These are phyloP conservation scores for Telfairia occidentalis DNA, from an alignment of 331 rosid genomes.

Conservation along the genomic window DNA sequence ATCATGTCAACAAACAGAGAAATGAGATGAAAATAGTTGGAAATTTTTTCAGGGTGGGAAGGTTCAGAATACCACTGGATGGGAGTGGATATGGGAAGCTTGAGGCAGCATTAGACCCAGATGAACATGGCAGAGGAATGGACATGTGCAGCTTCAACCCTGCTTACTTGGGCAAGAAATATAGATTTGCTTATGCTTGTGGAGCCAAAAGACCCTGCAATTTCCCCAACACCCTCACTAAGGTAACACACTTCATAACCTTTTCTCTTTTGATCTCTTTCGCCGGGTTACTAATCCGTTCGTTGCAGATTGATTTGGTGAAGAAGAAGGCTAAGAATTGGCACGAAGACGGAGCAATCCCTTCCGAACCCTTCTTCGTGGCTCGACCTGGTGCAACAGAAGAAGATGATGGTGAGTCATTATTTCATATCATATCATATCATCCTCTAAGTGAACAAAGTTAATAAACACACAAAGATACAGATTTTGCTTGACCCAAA, in stretches of 20 bases:
- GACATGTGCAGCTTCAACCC: conserved; percentile 98
- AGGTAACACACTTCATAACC: conserved; percentile 26
- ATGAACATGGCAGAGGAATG: conserved; percentile 88
- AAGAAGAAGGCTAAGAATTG: conserved; percentile 61
- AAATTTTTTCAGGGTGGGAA: conserved; percentile 53
- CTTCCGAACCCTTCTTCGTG: conserved; percentile 88
- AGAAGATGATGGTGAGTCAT: conserved; percentile 78
- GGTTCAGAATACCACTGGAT: conserved; percentile 70
- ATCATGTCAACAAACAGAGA: background rate
- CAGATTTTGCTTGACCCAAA: too few species aligned
- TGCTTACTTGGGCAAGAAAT: conserved; percentile 48
- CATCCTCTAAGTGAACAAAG: background rate
- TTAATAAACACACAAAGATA: background rate
- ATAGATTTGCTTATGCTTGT: conserved; percentile 88
- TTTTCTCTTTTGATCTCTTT: background rate
- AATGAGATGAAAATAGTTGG: background rate
- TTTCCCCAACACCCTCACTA: conserved; percentile 90
- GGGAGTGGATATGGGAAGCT: conserved; percentile 63
- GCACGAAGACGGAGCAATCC: conserved; percentile 66
- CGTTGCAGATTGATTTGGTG: conserved; percentile 59
- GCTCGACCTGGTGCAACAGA: conserved; percentile 85
- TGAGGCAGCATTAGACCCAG: conserved; percentile 75
- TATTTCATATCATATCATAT: conserved; percentile 1
- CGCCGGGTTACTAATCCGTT: background rate
- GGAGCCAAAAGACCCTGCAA: conserved; percentile 97